Evolutionary conservation across 495 filamentous ascomycete species (phyloP).

Genomic region (Podospora sp.): DNA sequence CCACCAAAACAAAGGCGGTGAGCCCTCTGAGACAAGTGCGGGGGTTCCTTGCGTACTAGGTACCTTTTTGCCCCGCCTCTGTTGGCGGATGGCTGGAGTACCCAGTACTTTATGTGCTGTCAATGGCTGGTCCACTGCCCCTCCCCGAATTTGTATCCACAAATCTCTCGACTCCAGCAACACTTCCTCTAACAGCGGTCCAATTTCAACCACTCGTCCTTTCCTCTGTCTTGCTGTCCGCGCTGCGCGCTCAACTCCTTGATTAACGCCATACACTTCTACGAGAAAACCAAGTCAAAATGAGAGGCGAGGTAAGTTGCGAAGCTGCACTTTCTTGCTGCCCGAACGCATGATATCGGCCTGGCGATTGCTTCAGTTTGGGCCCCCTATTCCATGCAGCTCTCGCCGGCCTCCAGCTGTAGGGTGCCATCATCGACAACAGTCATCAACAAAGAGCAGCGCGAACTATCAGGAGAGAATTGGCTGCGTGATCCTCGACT

Average conservation of each 20-base stretch:
- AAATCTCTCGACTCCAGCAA: conserved; percentile 22
- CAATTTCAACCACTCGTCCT: conserved; percentile 20
- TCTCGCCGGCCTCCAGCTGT: neutral
- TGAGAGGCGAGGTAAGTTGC: conserved; percentile 57
- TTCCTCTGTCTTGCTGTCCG: conserved; percentile 19
- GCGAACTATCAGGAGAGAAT: neutral
- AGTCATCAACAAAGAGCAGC: neutral
- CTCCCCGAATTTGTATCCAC: conserved; percentile 16
- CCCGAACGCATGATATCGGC: neutral
- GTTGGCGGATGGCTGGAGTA: neutral
- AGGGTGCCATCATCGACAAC: neutral
- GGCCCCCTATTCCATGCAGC: neutral
- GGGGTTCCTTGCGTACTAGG: conserved; percentile 4
- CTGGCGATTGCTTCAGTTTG: conserved; percentile 14
- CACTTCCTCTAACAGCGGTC: conserved; percentile 18
- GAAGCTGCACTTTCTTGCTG: conserved; percentile 18
- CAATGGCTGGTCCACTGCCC: neutral
- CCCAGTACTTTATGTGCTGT: neutral
- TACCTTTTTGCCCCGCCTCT: neutral
- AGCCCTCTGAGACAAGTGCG: conserved; percentile 8
- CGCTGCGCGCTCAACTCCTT: conserved; percentile 30
- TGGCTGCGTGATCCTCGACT: neutral
- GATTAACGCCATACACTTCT: conserved; percentile 16
- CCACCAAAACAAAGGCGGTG: neutral
- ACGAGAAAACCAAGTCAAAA: conserved; percentile 37